Conservation (phyloP, 345 rosid species). For the Gynandropsis gynandra region DNA sequence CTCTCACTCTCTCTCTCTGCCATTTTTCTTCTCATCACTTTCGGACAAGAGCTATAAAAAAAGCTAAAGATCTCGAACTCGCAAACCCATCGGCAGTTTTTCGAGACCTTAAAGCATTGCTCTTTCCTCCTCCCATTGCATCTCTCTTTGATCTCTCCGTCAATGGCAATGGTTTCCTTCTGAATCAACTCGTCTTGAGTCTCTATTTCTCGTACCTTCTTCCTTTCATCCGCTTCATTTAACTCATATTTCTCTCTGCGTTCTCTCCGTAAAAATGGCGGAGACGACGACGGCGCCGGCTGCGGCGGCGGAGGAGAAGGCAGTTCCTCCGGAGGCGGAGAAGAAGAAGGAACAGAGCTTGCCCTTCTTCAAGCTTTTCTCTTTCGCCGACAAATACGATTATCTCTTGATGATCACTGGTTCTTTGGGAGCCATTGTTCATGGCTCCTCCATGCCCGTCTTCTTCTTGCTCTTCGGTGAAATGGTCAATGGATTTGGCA, state of each 20-base stretch:
- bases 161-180: slow-evolving; percentile 17
- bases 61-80: slow-evolving; percentile 27
- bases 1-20: slow-evolving; percentile 8
- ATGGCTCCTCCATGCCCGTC: slow-evolving; percentile 97
- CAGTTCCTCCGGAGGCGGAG: slow-evolving; percentile 67
- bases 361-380: slow-evolving; percentile 86
- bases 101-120: slow-evolving; percentile 23
- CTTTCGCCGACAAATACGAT: slow-evolving; percentile 90
- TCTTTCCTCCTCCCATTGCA: slow-evolving; percentile 17
- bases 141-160: slow-evolving; percentile 19
- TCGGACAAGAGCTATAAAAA: slow-evolving; percentile 16
- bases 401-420: slow-evolving; percentile 69
- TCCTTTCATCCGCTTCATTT: not conserved
- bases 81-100: slow-evolving; percentile 29
- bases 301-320: slow-evolving; percentile 31
- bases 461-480: slow-evolving; percentile 92
- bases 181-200: slow-evolving; percentile 20
- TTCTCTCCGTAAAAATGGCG: slow-evolving; percentile 38
- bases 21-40: slow-evolving; percentile 8
- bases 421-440: slow-evolving; percentile 78
- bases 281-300: slow-evolving; percentile 31
- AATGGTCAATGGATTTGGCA: slow-evolving; percentile 98
- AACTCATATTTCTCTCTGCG: slow-evolving; percentile 1
- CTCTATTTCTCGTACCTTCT: slow-evolving; percentile 12
- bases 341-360: slow-evolving; percentile 95